Evolutionary conservation across 1,139 yeast genomes (phyloP).

Genomic region (Geotrichum candidum): DNA sequence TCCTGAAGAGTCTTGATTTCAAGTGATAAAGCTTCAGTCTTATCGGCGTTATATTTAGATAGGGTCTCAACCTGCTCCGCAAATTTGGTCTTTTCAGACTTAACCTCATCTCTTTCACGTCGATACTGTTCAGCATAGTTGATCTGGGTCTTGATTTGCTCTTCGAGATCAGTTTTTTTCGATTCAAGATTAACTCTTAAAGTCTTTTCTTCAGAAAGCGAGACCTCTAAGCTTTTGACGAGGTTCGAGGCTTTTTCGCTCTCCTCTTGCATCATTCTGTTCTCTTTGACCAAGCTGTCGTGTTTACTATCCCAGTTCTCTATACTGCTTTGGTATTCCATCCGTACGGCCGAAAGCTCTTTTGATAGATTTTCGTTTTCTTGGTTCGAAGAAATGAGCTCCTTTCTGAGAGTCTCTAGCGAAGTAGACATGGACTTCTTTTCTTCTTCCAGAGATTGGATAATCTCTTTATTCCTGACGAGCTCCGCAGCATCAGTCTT

Average conservation of each 20-base stretch:
- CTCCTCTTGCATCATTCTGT: conserved; percentile 24
- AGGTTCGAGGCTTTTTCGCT: conserved; percentile 37
- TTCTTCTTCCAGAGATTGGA: conserved; percentile 31
- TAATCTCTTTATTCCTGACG: conserved; percentile 33
- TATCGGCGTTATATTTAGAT: neutral
- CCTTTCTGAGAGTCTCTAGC: conserved; percentile 42
- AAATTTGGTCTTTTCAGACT: conserved; percentile 6
- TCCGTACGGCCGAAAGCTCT: conserved; percentile 44
- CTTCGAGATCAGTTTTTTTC: conserved; percentile 12
- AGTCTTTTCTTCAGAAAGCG: conserved; percentile 33
- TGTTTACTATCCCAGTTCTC: conserved; percentile 40
- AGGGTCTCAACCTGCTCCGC: neutral
- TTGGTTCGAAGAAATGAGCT: conserved; percentile 50
- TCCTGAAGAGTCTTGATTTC: conserved; percentile 1
- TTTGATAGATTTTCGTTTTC: conserved; percentile 62
- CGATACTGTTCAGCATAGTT: conserved; percentile 17
- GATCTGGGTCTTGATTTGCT: conserved; percentile 15
- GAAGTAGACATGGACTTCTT: conserved; percentile 16
- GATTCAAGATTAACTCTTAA: conserved; percentile 27
- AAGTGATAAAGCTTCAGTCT: neutral
- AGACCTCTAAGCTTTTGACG: conserved; percentile 38
- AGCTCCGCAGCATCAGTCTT: conserved; percentile 42
- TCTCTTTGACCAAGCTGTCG: conserved; percentile 18
- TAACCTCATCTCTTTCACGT: conserved; percentile 11
- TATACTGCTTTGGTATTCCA: conserved; percentile 41